Percentiles rank a stretch among this genome's conserved stretches.
Evolutionary conservation across 2,329 filamentous ascomycete species (phyloP).

Genomic region (Juglanconis sp.): DNA sequence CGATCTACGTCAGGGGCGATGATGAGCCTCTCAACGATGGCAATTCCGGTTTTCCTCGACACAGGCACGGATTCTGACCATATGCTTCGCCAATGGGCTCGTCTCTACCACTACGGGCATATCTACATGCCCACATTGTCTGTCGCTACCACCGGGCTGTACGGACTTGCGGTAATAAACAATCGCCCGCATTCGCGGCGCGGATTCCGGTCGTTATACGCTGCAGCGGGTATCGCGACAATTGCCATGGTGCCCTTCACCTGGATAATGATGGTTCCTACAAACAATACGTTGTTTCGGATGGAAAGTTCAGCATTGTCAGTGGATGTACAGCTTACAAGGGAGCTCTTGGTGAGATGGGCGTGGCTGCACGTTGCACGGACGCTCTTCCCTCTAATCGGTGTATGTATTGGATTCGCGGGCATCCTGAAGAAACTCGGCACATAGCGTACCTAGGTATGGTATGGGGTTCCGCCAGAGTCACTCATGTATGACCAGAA

Average conservation of each 20-base stretch:
- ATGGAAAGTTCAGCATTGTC: neutral
- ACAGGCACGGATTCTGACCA: slow-evolving; percentile 24
- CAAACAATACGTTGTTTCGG: slow-evolving; percentile 25
- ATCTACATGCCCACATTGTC: slow-evolving; percentile 26
- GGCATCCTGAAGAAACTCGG: neutral
- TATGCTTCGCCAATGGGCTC: slow-evolving; percentile 29
- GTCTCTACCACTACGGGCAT: slow-evolving; percentile 33
- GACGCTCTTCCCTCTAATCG: slow-evolving; percentile 22
- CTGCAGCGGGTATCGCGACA: neutral
- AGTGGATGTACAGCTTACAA: neutral
- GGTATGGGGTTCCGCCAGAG: too few relatives aligned
- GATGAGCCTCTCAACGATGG: slow-evolving; percentile 24
- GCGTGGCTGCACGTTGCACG: slow-evolving; percentile 25
- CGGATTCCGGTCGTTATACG: neutral
- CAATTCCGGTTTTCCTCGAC: slow-evolving; percentile 30
- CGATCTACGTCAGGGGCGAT: neutral
- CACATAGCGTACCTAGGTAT: neutral
- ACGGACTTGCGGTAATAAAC: slow-evolving; percentile 25
- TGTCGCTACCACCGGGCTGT: slow-evolving; percentile 25
- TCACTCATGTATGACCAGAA: neutral
- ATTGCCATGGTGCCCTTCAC: slow-evolving; percentile 35
- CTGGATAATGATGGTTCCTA: slow-evolving; percentile 32
- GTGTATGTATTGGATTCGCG: slow-evolving; percentile 16
- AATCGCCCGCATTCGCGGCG: slow-evolving; percentile 20
- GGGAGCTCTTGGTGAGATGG: slow-evolving; percentile 26